phyloP scores from a whole-genome alignment of 305 asterid species.

The Fraxinus angustifolia region DNA sequence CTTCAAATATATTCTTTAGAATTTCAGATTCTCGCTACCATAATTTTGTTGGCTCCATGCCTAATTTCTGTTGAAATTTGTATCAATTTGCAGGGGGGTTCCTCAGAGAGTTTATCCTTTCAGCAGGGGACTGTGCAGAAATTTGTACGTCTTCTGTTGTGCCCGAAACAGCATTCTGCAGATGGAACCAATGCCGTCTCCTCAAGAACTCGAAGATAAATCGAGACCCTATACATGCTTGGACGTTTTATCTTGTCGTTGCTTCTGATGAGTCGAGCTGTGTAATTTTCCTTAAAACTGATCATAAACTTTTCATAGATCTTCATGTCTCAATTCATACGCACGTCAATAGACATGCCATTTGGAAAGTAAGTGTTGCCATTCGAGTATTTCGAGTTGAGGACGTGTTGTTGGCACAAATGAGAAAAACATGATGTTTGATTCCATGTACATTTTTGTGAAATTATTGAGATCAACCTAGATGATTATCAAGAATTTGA shows the following conservation, averaged over 20 bases:
- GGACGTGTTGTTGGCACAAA: neutral
- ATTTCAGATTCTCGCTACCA: neutral
- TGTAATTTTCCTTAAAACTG: slow-evolving; percentile 14
- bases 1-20: neutral
- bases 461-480: neutral
- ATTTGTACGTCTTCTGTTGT: slow-evolving; percentile 67
- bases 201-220: slow-evolving; percentile 59
- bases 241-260: slow-evolving; percentile 67
- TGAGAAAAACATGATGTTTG: neutral
- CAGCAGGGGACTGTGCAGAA: slow-evolving; percentile 77
- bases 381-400: neutral
- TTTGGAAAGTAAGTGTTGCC: neutral
- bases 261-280: slow-evolving; percentile 45
- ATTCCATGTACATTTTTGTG: neutral
- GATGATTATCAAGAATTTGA: neutral
- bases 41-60: neutral
- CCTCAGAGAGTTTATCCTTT: slow-evolving; percentile 93
- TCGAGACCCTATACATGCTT: slow-evolving; percentile 66
- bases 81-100: slow-evolving; percentile 52
- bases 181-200: slow-evolving; percentile 67
- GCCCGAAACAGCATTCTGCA: slow-evolving; percentile 42
- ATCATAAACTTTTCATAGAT: neutral
- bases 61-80: slow-evolving; percentile 18
- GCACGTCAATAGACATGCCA: neutral
- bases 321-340: neutral